Evolutionary conservation across 1,284 basidiomycete genomes (phyloP).

Genomic region (Tilletia horrida): DNA sequence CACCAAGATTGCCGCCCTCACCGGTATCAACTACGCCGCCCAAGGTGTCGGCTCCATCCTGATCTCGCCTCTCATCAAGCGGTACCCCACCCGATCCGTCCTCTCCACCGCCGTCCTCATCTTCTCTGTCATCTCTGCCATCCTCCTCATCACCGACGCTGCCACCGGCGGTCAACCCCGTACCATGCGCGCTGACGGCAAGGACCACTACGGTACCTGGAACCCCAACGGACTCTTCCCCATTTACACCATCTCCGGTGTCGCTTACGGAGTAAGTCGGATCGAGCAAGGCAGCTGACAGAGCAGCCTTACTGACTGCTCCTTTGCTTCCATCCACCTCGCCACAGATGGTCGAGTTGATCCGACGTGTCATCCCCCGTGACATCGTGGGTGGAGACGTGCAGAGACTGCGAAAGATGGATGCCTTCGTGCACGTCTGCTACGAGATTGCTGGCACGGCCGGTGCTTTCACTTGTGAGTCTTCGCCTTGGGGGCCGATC

Average conservation of each 20-base stretch:
- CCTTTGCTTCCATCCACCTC: not conserved
- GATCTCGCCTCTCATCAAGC: conserved; percentile 54
- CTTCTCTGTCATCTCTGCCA: conserved; percentile 52
- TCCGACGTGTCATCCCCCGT: conserved; percentile 54
- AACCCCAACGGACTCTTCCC: conserved; percentile 53
- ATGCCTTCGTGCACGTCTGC: conserved; percentile 55
- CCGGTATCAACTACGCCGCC: conserved; percentile 51
- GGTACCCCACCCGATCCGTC: conserved; percentile 54
- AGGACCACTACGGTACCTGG: conserved; percentile 52
- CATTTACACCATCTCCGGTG: conserved; percentile 50
- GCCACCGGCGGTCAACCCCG: conserved; percentile 50
- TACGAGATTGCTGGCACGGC: conserved; percentile 57
- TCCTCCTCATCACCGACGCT: conserved; percentile 55
- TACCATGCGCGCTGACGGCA: conserved; percentile 43
- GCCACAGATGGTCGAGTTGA: conserved; percentile 55
- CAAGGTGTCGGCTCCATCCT: conserved; percentile 51
- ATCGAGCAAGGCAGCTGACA: no score
- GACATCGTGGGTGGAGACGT: conserved; percentile 54
- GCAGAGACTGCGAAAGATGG: conserved; percentile 53
- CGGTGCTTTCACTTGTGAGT: conserved; percentile 52
- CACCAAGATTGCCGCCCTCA: conserved; percentile 48
- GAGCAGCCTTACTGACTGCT: no score
- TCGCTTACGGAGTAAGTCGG: conserved; percentile 49
- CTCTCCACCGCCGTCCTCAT: conserved; percentile 50
- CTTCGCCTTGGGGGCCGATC: no score